Base-by-base conservation (phyloP, 2,329 filamentous ascomycete genomes). In the Lithohypha guttulata region DNA sequence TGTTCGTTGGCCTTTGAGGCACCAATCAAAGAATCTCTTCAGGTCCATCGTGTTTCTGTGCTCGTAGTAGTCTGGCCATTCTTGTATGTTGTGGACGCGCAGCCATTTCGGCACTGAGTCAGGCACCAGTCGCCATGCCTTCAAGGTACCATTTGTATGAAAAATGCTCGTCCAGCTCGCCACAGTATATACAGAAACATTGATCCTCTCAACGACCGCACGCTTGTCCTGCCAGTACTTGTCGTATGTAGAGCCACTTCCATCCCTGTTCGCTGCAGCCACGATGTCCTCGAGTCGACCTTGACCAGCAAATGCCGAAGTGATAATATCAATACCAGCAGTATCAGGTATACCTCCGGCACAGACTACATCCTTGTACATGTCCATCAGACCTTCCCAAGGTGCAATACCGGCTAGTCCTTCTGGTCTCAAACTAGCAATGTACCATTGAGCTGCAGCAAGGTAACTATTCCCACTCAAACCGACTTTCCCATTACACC, bases 331-430 rank as follows among this genome's bases (percentile, higher is more conserved):
- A 3, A 34, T 11, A 22, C 8, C 8, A 9, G 18, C 32, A n/a
- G 32, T 34, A 13, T 34, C 32, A 4, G 32, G 32, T 8, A 34
- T 34, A 14, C 32, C 32, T 8, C 32, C 32, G 17, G 11, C 20
- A 15, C 17, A 34, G 17, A 34, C 17, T 5, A 22, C 32, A 13
- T 21, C 17, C 10, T 21, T 13, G 44, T 71, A 73, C 46, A 71
- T 72, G 44, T 73, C 70, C 1, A 61, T 65, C 69, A 73, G 71
- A 2, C 69, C 69, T 48, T 73, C 70, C 69, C 69, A 73, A 0
- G 70, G 70, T 23, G 73, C 60, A 3, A 73, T 68, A n/a, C 63
- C 65, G 1, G 64, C 55, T 6, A 73, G 49, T 0, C 69, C 70
- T 44, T 69, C 70, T 0, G 70, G 70, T 34, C 63, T 59, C 6